Evolutionary conservation across 257 asterid species (phyloP), one percentile per base, ranked within the genome.

Genomic region (Pogostemon cablin): DNA sequence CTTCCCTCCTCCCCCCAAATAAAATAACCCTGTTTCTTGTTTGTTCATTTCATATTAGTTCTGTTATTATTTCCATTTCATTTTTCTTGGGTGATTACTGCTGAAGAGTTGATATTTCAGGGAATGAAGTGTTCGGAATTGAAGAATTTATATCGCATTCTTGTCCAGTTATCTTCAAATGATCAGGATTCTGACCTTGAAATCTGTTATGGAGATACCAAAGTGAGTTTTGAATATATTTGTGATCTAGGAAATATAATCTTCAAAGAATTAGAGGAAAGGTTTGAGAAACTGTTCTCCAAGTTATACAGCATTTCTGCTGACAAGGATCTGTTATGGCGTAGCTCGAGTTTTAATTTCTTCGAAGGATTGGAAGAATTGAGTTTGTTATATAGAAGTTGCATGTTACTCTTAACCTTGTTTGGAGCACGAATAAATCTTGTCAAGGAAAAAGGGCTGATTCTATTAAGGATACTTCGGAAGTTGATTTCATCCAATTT

Each of bases 311-410:
- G 67, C 46, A 66, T 63, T 60, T 64, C 67, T 65, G 78, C 79
- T 17, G 77, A 64, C 55, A 47, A 73, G 72, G 83, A 72, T 61
- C 72, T 37, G 48, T 77, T 76, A 32, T 81, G 72, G 80, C 71
- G 68, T 55, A 68, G 72, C 78, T 64, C 73, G 64, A 62, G 9
- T 62, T 72, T 20, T 43, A 69, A 62, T 60, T 63, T 80, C 41
- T 60, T 73, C 62, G 63, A 68, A 50, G 76, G 70, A 5, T 78
- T 79, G 57, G 96, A 83, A 77, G 81, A 80, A 41, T 53, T 87
- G 68, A 79, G 38, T 65, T 74, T 86, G 82, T 75, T 90, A 52
- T 74, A 90, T 67, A 85, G 97, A 81, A 90, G 98, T 72, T 86
- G 96, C 76, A 71, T 93, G 81, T 58, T 83, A 37, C 81, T 85